Evolutionary conservation across 2,329 filamentous ascomycete species (phyloP), one percentile per base, ranked within the genome.

Genomic region (Gnomoniopsis sp.): DNA sequence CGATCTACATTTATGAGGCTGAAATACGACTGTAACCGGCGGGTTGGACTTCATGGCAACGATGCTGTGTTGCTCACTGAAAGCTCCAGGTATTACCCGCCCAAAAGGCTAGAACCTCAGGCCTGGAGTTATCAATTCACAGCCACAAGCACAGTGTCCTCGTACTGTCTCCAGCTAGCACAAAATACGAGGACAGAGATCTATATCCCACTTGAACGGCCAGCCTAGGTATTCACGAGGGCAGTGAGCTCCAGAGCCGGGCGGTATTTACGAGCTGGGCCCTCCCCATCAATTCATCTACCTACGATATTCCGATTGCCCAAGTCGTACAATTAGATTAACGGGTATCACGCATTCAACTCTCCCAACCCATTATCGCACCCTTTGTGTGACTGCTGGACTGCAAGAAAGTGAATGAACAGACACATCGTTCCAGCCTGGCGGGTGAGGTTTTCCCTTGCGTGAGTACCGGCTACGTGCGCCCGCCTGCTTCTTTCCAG

Each of bases 321-420:
- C 21, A 53, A 34, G 56, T 56, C 52, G 30, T 12, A 59, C 56
- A 49, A 22, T 14, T 56, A 59, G 36, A 59, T 59, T 56, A 61
- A 59, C 52, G 52, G 49, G 59, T 55, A 48, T 53, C 56, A 61
- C 56, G 33, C 34, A 59, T 38, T 41, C 49, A 59, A 59, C 52
- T 56, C 43, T 52, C 56, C 53, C 59, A 59, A 56, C 56, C 59
- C 56, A 59, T 21, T 53, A 52, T 59, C 49, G 52, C 30, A 48
- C 55, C 14, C 26, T 22, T 38, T 44, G 59, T 59, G 58, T 34
- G 23, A 55, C 38, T n/a, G 22, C 26, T 12, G n/a, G 7, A n/a
- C 54, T 22, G 30, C 36, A 53, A 38, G 3, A 23, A 53, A 14
- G 36, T 36, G 26, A 49, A 15, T 22, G 41, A 44, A 19, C 21